These are phyloP conservation scores for Zygosaccharomyces pseudobailii DNA, from an alignment of 1,139 yeast species.

Conservation along the genomic window DNA sequence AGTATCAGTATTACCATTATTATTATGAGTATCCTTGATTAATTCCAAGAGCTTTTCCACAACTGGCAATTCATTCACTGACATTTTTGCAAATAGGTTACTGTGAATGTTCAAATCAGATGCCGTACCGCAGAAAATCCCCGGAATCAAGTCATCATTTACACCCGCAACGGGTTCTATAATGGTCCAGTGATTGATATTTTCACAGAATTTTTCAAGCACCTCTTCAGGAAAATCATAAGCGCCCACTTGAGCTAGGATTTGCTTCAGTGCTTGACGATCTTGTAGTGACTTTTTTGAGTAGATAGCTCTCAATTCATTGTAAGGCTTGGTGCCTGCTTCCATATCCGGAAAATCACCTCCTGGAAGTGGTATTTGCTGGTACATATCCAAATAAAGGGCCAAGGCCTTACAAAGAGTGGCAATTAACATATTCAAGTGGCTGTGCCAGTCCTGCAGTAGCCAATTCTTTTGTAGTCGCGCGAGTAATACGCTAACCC, in stretches of 20 bases:
- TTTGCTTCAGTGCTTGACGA: slow-evolving; percentile 37
- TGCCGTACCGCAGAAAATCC: neutral
- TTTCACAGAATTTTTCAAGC: slow-evolving; percentile 9
- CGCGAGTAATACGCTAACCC: neutral
- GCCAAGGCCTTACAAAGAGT: slow-evolving; percentile 52
- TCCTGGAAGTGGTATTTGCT: slow-evolving; percentile 63
- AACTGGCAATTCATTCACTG: neutral
- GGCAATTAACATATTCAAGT: slow-evolving; percentile 50
- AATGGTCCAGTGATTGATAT: slow-evolving; percentile 8
- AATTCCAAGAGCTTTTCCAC: neutral
- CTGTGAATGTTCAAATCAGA: slow-evolving; percentile 31
- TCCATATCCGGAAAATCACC: slow-evolving; percentile 85
- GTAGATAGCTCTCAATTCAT: slow-evolving; percentile 55
- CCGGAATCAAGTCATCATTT: slow-evolving; percentile 1
- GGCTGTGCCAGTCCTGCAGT: slow-evolving; percentile 7
- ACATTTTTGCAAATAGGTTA: neutral
- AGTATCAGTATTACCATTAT: neutral
- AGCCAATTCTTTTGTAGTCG: neutral
- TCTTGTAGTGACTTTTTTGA: slow-evolving; percentile 54
- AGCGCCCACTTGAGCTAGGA: slow-evolving; percentile 26
- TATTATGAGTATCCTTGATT: neutral
- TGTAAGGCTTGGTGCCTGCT: slow-evolving; percentile 62
- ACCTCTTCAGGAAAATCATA: slow-evolving; percentile 3
- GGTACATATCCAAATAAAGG: slow-evolving; percentile 41
- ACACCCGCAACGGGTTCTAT: slow-evolving; percentile 1